Conservation (phyloP, 306 rosid species). For the Dryas drummondii region DNA sequence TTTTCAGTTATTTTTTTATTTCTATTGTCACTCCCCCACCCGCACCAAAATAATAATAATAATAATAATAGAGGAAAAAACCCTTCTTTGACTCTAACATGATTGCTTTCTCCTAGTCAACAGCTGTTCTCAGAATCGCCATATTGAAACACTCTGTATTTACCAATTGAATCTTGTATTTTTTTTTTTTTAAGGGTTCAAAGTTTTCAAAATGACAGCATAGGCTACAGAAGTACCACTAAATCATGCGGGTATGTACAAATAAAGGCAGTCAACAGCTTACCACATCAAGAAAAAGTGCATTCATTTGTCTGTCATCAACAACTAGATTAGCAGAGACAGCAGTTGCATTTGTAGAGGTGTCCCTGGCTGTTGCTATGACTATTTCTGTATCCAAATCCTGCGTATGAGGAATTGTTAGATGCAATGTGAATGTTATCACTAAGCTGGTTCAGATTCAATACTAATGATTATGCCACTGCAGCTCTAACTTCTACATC, state of each 20-base stretch:
- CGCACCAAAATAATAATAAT: too few relatives aligned
- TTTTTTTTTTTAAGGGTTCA: too few relatives aligned
- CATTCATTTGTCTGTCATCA: slow-evolving; percentile 99
- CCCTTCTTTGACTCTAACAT: too few relatives aligned
- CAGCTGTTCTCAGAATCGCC: too few relatives aligned
- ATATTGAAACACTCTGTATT: too few relatives aligned
- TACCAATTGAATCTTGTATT: neutral
- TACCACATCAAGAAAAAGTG: slow-evolving; percentile 95
- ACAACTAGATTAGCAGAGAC: slow-evolving; percentile 77
- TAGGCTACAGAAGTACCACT: neutral
- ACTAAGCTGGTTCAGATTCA: slow-evolving; percentile 9
- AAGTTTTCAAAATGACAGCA: neutral
- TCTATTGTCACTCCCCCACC: too few relatives aligned
- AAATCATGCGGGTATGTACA: slow-evolving; percentile 7
- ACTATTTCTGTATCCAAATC: slow-evolving; percentile 92
- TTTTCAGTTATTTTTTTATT: neutral
- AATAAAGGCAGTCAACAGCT: slow-evolving; percentile 22
- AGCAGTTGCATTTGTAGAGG: slow-evolving; percentile 56
- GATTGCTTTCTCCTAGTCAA: too few relatives aligned
- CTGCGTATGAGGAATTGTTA: slow-evolving; percentile 42
- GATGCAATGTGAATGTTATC: slow-evolving; percentile 20
- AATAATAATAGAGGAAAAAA: too few relatives aligned
- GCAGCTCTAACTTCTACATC: neutral
- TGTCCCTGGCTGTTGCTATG: slow-evolving; percentile 67
- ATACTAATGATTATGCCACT: neutral